Base-by-base conservation (phyloP, 345 rosid species). In the Gossypium bickii region DNA sequence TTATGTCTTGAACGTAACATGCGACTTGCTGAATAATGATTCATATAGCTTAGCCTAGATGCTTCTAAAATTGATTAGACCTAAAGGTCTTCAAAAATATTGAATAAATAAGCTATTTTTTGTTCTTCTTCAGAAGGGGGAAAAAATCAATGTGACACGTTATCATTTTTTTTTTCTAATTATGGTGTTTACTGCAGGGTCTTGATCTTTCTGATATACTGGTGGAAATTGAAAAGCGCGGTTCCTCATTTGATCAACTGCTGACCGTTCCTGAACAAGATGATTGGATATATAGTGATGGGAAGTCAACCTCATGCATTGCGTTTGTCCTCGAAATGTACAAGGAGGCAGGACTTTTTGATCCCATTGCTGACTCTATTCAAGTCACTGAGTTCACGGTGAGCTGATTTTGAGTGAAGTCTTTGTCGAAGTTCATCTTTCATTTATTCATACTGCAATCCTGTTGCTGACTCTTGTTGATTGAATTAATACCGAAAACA, bases 201-300 rank as follows among this genome's bases (percentile, higher is more conserved):
- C 92, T 96, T 78, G 86, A 86, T 82, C 92, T 96, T 76, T 86
- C 97, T 20, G 94, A 85, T 53, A 82, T 96, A 79, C 72, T 96
- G 45, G 97, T 92, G 48, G 99, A 96, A 88, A 77, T 74, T 9
- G 98, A 90, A 82, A 93, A 76, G 83, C 95, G 92, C 62, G 98
- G 98, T 9, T 88, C 89, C 45, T 87, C 98, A 47, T 96, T 96
- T 76, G 97, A 87, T 67, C 86, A 91, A 84, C 72, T 96, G 82
- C 85, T 93, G 77, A 81, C 97, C n/a, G 78, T 96, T 81, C 97
- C 99, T n/a, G 99, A 96, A 82, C 89, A 87, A 77, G 99, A 96
- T 80, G 89, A 91, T 74, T 96, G 99, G 99, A 13, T 87, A 67
- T 93, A 96, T 69, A 84, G 85, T 25, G 99, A 96, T 76, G 99